Evolutionary conservation across 2,329 filamentous ascomycete species (phyloP).

Genomic region (Stemphylium lycopersici): DNA sequence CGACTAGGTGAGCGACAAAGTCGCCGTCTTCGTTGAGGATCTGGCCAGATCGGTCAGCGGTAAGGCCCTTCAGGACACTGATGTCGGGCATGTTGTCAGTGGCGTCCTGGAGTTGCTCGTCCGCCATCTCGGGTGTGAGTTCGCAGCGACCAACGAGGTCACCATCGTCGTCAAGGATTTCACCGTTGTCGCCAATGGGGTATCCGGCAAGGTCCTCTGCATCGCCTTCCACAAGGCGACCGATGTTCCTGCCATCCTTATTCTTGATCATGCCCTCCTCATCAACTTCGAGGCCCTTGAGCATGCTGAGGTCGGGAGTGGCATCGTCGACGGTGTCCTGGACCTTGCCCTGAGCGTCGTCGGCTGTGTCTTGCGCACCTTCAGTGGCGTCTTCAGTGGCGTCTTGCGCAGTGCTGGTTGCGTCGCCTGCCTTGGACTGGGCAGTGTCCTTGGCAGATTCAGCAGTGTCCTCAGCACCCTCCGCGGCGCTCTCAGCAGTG

Average conservation of each 20-base stretch:
- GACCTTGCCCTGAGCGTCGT: conserved; percentile 38
- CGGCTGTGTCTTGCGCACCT: conserved; percentile 43
- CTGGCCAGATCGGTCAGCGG: conserved; percentile 54
- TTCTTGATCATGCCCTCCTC: conserved; percentile 62
- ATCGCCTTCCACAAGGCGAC: conserved; percentile 58
- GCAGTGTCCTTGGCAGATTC: conserved; percentile 37
- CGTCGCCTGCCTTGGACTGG: conserved; percentile 24
- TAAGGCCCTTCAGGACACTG: conserved; percentile 56
- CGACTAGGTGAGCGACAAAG: conserved; percentile 55
- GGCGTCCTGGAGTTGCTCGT: conserved; percentile 50
- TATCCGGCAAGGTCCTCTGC: conserved; percentile 60
- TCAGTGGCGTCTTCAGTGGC: conserved; percentile 50
- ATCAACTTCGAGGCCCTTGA: conserved; percentile 60
- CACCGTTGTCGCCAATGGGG: conserved; percentile 59
- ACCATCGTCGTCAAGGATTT: conserved; percentile 62
- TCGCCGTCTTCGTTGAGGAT: conserved; percentile 60
- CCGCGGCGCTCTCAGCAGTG: conserved; percentile 41
- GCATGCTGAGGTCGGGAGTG: conserved; percentile 53
- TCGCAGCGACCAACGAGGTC: conserved; percentile 62
- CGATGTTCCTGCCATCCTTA: conserved; percentile 56
- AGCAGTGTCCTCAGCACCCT: conserved; percentile 40
- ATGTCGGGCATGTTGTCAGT: conserved; percentile 52
- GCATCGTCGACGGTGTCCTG: conserved; percentile 42
- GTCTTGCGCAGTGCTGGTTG: conserved; percentile 48
- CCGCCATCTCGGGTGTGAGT: conserved; percentile 53